Evolutionary conservation across 805 yeast genomes (phyloP).

Genomic region (Teunomyces atbi): DNA sequence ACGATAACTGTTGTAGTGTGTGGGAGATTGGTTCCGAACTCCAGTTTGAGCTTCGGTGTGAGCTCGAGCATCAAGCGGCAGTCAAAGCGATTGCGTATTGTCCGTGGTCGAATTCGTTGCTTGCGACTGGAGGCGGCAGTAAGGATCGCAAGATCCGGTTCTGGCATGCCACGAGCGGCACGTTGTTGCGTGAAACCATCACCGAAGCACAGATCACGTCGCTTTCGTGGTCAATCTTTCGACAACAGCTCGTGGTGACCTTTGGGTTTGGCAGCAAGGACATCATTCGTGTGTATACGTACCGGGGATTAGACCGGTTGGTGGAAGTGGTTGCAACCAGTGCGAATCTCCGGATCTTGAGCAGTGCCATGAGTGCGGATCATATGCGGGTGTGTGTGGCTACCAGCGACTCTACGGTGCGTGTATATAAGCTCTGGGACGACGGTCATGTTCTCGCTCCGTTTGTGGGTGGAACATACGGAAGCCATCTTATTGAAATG

Average conservation of each 20-base stretch:
- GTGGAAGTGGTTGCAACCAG: constrained; percentile 48
- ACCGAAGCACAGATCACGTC: constrained; percentile 80
- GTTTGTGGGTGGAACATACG: constrained; percentile 6
- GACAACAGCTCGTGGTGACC: constrained; percentile 69
- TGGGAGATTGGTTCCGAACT: constrained; percentile 58
- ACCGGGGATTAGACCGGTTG: constrained; percentile 57
- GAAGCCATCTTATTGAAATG: constrained; percentile 11
- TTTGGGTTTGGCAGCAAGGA: constrained; percentile 72
- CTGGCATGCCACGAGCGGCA: constrained; percentile 85
- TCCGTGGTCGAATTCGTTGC: constrained; percentile 78
- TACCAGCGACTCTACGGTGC: constrained; percentile 71
- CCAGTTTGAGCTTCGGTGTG: constrained; percentile 42
- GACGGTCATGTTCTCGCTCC: background rate
- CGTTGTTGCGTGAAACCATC: constrained; percentile 53
- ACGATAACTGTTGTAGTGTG: constrained; percentile 74
- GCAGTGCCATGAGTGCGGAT: constrained; percentile 69
- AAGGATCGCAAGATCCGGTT: constrained; percentile 76
- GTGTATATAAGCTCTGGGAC: constrained; percentile 74
- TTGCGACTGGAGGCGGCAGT: constrained; percentile 92
- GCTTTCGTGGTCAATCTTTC: constrained; percentile 66
- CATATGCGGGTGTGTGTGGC: constrained; percentile 65
- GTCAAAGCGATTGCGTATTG: constrained; percentile 88
- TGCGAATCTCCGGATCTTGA: constrained; percentile 56
- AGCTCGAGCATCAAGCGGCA: constrained; percentile 74
- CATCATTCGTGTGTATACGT: constrained; percentile 60